Evolutionary conservation across 2,329 filamentous ascomycete genomes (phyloP).

Genomic region (Talaromyces sp.): DNA sequence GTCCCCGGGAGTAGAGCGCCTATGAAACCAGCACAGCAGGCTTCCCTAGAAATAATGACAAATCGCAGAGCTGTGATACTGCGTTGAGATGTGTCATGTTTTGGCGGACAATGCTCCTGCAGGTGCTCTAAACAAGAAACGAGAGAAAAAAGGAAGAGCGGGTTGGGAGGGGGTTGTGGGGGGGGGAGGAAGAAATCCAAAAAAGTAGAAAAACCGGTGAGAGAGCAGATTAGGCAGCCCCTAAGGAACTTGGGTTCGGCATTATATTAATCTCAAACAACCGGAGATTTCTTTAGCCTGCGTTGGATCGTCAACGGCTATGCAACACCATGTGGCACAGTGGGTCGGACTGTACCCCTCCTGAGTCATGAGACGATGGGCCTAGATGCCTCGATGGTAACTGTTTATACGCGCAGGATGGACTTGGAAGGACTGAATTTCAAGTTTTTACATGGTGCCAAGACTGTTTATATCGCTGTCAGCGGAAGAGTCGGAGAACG

Average conservation of each 20-base stretch:
- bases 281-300: neutral
- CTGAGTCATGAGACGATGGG: neutral
- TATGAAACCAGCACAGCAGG: neutral
- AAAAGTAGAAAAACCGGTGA: neutral
- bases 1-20: neutral
- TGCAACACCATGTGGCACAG: conserved; percentile 4
- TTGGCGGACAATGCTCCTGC: neutral
- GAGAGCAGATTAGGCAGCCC: neutral
- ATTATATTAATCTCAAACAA: neutral
- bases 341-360: neutral
- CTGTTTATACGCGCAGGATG: neutral
- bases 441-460: neutral
- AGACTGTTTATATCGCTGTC: neutral
- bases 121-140: neutral
- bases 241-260: neutral
- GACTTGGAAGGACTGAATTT: neutral
- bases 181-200: neutral
- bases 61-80: neutral
- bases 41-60: neutral
- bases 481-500: neutral
- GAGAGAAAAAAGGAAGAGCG: neutral
- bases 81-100: neutral
- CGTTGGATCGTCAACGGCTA: conserved; percentile 1
- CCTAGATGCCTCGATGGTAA: neutral
- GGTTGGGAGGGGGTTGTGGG: neutral